phyloP scores from a whole-genome alignment of 805 yeast genomes.

The Kodamaea kaohsiungensis region DNA sequence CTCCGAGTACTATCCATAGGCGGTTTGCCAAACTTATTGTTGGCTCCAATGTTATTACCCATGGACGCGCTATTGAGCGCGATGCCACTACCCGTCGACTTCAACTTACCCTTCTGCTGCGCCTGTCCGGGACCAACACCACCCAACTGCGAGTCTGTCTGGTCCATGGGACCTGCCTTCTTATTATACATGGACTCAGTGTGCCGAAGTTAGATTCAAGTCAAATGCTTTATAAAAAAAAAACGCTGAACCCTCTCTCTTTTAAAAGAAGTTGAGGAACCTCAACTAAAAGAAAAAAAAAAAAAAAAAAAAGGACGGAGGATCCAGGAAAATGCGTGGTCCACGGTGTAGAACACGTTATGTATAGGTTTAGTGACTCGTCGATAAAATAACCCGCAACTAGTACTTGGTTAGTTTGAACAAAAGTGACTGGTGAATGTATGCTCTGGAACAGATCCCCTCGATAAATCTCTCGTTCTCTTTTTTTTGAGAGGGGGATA shows the following conservation, averaged over 20 bases:
- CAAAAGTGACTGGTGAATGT: no score
- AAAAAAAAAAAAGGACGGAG: no score
- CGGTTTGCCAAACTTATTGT: conserved; percentile 19
- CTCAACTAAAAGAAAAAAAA: neutral
- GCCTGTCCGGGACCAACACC: neutral
- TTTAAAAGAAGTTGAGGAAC: neutral
- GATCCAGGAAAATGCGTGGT: no score
- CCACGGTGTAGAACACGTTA: no score
- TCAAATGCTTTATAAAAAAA: neutral
- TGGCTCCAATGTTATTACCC: neutral
- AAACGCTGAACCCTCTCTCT: neutral
- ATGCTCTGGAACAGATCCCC: no score
- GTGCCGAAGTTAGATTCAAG: conserved; percentile 28
- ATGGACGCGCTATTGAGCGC: neutral
- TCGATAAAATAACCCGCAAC: no score
- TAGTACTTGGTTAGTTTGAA: no score
- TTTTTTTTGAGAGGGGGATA: neutral
- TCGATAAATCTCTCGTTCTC: no score
- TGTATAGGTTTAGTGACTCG: no score
- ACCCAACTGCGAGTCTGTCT: neutral
- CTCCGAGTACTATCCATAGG: conserved; percentile 26
- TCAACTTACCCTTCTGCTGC: conserved; percentile 3
- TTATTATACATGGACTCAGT: conserved; percentile 36
- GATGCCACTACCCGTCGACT: conserved; percentile 1
- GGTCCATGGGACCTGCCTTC: conserved; percentile 6